Evolutionary conservation across 192 early-diverging fungal genomes (phyloP).

Genomic region (Backusella morwellensis): DNA sequence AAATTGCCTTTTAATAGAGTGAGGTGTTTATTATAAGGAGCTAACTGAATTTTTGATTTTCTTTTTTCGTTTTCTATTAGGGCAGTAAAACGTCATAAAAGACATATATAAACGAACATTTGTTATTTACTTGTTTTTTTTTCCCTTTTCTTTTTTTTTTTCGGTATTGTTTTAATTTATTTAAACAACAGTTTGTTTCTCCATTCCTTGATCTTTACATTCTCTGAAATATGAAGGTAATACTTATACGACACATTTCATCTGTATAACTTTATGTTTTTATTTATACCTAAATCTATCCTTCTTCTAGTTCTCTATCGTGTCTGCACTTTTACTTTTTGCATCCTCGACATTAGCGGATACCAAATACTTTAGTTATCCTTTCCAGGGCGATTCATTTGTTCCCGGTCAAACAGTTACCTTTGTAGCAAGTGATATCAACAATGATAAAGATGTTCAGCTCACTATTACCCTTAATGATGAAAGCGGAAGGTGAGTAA

Average conservation of each 20-base stretch:
- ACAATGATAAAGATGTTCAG: not conserved
- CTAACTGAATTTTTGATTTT: not conserved
- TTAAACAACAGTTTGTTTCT: not conserved
- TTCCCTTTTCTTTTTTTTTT: not conserved
- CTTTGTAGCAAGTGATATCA: constrained; percentile 1
- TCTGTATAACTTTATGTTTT: not conserved
- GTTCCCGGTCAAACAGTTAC: not conserved
- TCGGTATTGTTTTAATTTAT: not conserved
- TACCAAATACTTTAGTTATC: not conserved
- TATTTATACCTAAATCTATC: not conserved
- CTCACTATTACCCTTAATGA: not conserved
- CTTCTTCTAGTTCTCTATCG: not conserved
- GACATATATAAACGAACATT: not conserved
- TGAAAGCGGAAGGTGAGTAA: not conserved
- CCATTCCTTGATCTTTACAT: not conserved
- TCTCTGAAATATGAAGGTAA: not conserved
- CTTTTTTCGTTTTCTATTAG: not conserved
- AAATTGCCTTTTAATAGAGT: not conserved
- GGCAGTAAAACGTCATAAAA: not conserved
- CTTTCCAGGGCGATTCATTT: not conserved
- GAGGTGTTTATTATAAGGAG: not conserved
- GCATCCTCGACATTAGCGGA: not conserved
- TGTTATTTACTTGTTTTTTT: not conserved
- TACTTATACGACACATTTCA: not conserved
- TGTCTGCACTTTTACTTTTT: not conserved